Evolutionary conservation across 768 basidiomycete genomes (phyloP), one percentile per base, ranked within the genome.

Genomic region (Panus rudis): DNA sequence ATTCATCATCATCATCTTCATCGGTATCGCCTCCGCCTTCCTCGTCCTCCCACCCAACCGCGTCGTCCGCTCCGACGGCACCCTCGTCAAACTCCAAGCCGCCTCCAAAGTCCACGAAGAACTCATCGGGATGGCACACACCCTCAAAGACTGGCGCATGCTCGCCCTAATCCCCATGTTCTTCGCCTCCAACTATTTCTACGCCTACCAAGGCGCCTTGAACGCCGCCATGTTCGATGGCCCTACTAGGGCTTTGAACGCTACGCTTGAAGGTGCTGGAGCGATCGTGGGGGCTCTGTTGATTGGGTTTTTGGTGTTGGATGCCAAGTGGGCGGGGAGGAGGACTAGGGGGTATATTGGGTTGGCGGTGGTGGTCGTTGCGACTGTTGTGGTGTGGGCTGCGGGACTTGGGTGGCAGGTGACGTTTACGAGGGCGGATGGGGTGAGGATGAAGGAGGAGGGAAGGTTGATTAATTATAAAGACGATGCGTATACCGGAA

Each of bases 131-230:
- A 58, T 63, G 50, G 8, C 57, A 41, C 50, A 52, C 20, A 51
- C 63, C 8, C 53, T 70, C 55, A 70, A 65, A 51, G 67, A 70
- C 54, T 67, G 64, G 59, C 61, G 67, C 42, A 61, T 71, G 51
- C 39, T 69, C 40, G 52, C 63, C 5, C 62, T 71, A 33, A 48
- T 63, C 28, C 69, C 69, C 34, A 67, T 69, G 66, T 69, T 64
- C 55, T 71, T 72, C 53, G 58, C 67, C 7, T 67, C 64, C 46
- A 71, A 69, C 57, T 70, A 65, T 50, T 66, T 71, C 62, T 70
- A 70, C 54, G 63, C 70, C 3, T 72, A 71, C 54, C 70, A 68
- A 51, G 65, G 62, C 45, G 66, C 68, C 17, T 43, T 70, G 48
- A 68, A 66, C 51, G 60, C 63, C 4, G 57, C 47, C 41, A 52